Evolutionary conservation across 2,329 filamentous ascomycete genomes (phyloP), one percentile per base, ranked within the genome.

Genomic region (Aspergillus sp.): DNA sequence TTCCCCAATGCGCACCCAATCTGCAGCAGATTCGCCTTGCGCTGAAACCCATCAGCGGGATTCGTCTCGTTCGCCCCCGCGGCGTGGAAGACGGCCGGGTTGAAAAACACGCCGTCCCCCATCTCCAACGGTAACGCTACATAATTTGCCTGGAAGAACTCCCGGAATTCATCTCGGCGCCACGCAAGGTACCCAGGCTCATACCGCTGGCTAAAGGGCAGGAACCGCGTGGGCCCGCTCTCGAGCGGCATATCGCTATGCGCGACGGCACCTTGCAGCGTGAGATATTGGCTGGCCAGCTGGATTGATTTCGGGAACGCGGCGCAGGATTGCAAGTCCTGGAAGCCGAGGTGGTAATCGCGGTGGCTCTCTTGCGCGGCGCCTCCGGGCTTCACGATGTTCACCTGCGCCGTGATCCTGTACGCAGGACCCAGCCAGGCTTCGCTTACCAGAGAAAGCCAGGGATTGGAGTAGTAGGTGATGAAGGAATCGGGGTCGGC

Each of bases 311-410:
- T 80, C 0, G 87, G 86, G 62, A 83, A 85, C 19, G 69, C 73
- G 0, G 78, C 77, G 48, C 79, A 82, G 1, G 74, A 75, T 7
- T 80, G 79, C 3, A 78, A 69, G 0, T 82, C 84, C 71, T 87
- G 85, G 73, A 89, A 89, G 0, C 87, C 87, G 1, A 89, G 79
- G 67, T 89, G 87, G 68, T 89, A 89, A 69, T 89, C 87, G 1
- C 87, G 80, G 68, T 89, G 87, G 7, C 77, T 78, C 30, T 83
- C 80, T 68, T 89, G 87, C 0, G 87, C 78, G 41, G 80, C 76
- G 0, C 84, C 85, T 19, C 85, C 85, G 0, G 87, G 86, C 47
- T 82, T 81, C 8, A 89, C 86, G 53, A 87, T 81, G 68, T 89
- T 89, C 46, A 88, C 83, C 69, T 89, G 87, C 0, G 85, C 82